Conservation (phyloP, 2,329 filamentous ascomycete genomes). For the Paramyrothecium roridum region DNA sequence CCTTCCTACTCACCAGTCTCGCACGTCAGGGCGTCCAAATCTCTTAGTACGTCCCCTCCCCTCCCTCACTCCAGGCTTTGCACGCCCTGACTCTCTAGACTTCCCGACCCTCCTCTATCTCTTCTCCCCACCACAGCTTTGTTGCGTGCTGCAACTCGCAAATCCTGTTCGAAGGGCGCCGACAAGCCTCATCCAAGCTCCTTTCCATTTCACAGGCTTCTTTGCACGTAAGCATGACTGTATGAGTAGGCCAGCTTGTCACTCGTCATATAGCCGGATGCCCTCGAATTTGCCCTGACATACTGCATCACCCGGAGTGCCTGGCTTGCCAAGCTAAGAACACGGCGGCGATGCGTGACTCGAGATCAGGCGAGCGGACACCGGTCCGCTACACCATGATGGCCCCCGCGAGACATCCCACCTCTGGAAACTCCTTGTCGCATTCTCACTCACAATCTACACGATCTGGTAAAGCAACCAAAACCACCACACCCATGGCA, state of each 20-base stretch:
- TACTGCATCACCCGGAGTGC: conserved; percentile 6
- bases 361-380: conserved; percentile 29
- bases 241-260: background rate
- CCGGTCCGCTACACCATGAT: conserved; percentile 44
- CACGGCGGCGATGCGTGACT: conserved; percentile 26
- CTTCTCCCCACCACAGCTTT: background rate
- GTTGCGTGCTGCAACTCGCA: background rate
- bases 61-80: background rate
- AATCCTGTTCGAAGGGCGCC: background rate
- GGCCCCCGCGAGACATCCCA: conserved; percentile 35
- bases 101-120: background rate
- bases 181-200: background rate
- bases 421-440: conserved; percentile 31
- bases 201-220: background rate
- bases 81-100: background rate
- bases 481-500: conserved; percentile 47
- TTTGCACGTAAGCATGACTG: background rate
- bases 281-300: conserved; percentile 15
- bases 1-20: background rate
- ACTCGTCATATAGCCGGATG: conserved; percentile 8
- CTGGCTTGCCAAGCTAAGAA: conserved; percentile 4
- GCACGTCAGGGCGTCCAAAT: background rate
- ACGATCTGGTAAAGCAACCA: conserved; percentile 34
- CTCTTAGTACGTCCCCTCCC: background rate
- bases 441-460: conserved; percentile 38